These are phyloP conservation scores for Lepraria neglecta DNA, from an alignment of 495 filamentous ascomycete genomes.

Conservation along the genomic window DNA sequence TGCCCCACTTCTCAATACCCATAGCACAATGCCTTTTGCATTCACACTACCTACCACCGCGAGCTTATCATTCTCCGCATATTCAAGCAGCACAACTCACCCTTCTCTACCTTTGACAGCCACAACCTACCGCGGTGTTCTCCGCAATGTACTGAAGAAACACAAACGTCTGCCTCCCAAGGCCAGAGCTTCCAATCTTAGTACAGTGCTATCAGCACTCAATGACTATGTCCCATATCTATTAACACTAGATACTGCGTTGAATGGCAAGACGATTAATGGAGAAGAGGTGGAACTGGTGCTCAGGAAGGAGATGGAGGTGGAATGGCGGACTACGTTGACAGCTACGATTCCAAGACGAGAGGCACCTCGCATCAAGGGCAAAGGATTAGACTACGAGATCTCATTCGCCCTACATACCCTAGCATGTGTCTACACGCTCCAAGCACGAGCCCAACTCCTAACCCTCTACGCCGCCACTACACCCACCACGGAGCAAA, in stretches of 20 bases:
- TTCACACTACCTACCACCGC: constrained; percentile 82
- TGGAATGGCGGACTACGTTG: constrained; percentile 82
- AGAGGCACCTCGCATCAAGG: constrained; percentile 54
- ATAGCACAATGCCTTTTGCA: no score
- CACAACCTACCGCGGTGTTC: constrained; percentile 69
- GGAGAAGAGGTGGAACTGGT: constrained; percentile 60
- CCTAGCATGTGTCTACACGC: constrained; percentile 63
- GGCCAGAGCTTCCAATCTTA: constrained; percentile 60
- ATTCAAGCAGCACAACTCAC: constrained; percentile 59
- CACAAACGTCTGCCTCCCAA: constrained; percentile 69
- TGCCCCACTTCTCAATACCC: no score
- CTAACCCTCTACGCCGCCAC: constrained; percentile 49
- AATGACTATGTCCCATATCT: constrained; percentile 76
- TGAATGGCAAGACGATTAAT: constrained; percentile 45
- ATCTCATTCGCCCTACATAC: constrained; percentile 70
- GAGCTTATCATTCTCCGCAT: constrained; percentile 66
- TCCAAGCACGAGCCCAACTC: constrained; percentile 59
- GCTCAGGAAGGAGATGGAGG: constrained; percentile 49
- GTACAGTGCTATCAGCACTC: constrained; percentile 57
- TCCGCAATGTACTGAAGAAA: constrained; percentile 69
- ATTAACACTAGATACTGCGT: constrained; percentile 62
- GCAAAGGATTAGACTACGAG: constrained; percentile 77
- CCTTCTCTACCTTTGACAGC: constrained; percentile 74
- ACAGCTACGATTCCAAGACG: constrained; percentile 53
- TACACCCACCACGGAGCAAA: constrained; percentile 57